phyloP scores from a whole-genome alignment of 2,329 filamentous ascomycete genomes.

The Fusarium sp. region DNA sequence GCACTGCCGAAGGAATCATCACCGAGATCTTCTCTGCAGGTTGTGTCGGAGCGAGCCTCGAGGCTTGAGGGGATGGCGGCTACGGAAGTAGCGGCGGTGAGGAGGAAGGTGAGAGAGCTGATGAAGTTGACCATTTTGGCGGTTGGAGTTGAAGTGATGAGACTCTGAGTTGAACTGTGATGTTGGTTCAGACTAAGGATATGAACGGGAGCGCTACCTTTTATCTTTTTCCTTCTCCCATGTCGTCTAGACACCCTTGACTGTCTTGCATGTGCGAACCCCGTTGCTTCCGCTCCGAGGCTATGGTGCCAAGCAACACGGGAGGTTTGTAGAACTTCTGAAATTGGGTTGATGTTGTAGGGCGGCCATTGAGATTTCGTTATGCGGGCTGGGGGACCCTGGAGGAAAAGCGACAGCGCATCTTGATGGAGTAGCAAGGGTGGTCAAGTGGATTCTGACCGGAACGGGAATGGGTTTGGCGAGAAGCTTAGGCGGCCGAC shows the following conservation, averaged over 20 bases:
- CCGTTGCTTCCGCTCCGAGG: not conserved
- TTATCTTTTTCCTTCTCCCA: not conserved
- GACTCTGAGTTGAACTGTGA: not conserved
- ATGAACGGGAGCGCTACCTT: not conserved
- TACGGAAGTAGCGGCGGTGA: not conserved
- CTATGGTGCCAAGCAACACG: not conserved
- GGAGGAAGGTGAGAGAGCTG: constrained; percentile 1
- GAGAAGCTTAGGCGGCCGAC: not conserved
- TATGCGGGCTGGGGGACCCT: not conserved
- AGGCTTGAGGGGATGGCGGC: constrained; percentile 8
- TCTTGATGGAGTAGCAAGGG: not conserved
- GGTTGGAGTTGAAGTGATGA: not conserved
- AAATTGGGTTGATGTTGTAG: not conserved
- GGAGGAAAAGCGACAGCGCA: not conserved
- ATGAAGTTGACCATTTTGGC: constrained; percentile 26
- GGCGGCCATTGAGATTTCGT: not conserved
- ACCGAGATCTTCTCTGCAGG: constrained; percentile 7
- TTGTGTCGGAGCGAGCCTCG: not conserved
- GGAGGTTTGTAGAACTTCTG: not conserved
- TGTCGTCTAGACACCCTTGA: not conserved
- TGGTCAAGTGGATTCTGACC: not conserved
- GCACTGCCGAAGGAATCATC: not conserved
- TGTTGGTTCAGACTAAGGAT: too few species aligned
- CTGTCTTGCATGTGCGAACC: not conserved
- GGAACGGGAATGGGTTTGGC: not conserved